These are phyloP conservation scores for Populus trichocarpa DNA, from an alignment of 441 rosid genomes.

Conservation along the genomic window DNA sequence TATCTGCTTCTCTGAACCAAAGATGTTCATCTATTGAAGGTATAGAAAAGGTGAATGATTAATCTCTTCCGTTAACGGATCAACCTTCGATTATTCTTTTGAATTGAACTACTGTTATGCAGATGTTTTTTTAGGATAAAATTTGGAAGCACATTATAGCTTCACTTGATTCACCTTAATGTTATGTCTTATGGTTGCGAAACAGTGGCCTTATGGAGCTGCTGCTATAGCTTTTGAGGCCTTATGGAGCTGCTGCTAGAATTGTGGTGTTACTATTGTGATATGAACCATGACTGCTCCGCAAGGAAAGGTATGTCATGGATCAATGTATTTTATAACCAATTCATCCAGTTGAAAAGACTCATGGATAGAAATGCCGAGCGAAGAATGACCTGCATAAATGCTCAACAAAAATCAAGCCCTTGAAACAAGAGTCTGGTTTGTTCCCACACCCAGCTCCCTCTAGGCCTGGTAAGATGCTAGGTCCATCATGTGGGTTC, in stretches of 20 bases:
- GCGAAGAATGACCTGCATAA: too few relatives aligned
- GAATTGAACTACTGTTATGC: too few relatives aligned
- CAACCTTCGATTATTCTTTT: too few relatives aligned
- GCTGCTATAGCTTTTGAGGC: slow-evolving; percentile 94
- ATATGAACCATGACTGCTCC: slow-evolving; percentile 84
- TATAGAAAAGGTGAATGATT: slow-evolving; percentile 65
- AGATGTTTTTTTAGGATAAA: background rate
- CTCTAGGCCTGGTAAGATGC: too few relatives aligned
- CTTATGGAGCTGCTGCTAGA: slow-evolving; percentile 89
- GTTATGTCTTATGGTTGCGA: slow-evolving; percentile 5
- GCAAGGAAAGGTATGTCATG: slow-evolving; percentile 64
- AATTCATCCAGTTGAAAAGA: too few relatives aligned
- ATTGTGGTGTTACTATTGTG: slow-evolving; percentile 79
- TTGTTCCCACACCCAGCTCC: too few relatives aligned
- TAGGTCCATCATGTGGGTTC: too few relatives aligned
- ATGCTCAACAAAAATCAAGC: too few relatives aligned
- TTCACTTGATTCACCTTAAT: background rate
- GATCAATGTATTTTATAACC: background rate
- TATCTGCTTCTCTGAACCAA: slow-evolving; percentile 62
- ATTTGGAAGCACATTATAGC: background rate
- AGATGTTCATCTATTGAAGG: slow-evolving; percentile 86
- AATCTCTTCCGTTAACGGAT: background rate
- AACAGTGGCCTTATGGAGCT: slow-evolving; percentile 94
- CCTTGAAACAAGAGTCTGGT: too few relatives aligned
- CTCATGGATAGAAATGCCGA: too few relatives aligned